Conservation (phyloP, 352 stramenopile genomes). For the Globisporangium alternatum region DNA sequence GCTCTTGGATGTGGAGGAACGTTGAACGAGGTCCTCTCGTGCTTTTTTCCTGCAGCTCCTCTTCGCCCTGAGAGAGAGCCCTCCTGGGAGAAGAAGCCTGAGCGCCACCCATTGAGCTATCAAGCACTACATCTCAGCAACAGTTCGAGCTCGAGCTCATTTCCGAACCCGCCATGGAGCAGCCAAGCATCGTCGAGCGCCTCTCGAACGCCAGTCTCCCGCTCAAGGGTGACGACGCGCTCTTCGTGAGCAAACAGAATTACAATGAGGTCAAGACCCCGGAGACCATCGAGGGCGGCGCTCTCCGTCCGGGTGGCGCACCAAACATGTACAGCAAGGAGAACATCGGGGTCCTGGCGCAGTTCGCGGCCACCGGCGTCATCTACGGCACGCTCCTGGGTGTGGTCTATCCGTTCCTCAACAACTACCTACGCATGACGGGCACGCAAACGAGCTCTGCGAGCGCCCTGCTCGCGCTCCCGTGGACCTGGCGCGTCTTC, state of each 20-base stretch:
- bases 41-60: too few species aligned
- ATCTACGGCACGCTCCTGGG: conserved; percentile 44
- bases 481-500: conserved; percentile 54
- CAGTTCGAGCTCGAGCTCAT: too few species aligned
- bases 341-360: conserved; percentile 44
- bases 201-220: conserved; percentile 17
- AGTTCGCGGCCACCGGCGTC: conserved; percentile 45
- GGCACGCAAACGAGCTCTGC: conserved; percentile 33
- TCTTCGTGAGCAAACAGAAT: background rate
- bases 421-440: conserved; percentile 53
- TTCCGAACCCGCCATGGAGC: conserved; percentile 17
- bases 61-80: background rate
- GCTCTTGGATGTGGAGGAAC: too few species aligned
- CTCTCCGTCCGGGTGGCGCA: conserved; percentile 36
- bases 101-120: background rate
- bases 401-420: conserved; percentile 49
- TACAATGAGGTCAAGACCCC: conserved; percentile 27
- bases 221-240: background rate
- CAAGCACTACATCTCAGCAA: background rate
- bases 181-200: conserved; percentile 22
- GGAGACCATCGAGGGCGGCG: conserved; percentile 34
- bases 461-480: conserved; percentile 36
- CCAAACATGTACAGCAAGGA: conserved; percentile 38
- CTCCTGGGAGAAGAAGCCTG: conserved; percentile 17
- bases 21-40: too few species aligned